Evolutionary conservation across 1,284 basidiomycete species (phyloP), one percentile per base, ranked within the genome.

Genomic region (Neonothopanus nambi): DNA sequence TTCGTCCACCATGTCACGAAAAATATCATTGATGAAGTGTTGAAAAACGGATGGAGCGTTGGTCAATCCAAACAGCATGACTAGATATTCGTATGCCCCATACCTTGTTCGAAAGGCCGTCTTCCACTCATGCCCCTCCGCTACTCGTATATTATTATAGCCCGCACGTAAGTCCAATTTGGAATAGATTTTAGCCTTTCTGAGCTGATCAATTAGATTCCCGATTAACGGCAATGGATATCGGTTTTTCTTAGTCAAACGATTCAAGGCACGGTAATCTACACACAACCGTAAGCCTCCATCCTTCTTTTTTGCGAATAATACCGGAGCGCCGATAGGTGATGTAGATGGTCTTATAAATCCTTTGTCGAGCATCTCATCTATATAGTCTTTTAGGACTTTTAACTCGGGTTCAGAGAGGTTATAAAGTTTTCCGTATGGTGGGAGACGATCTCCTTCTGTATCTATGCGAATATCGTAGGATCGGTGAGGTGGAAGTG

Each of bases 21-120:
- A n/a, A n/a, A n/a, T n/a, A n/a, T n/a, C n/a, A n/a, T n/a, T n/a
- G n/a, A n/a, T n/a, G n/a, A n/a, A n/a, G n/a, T n/a, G n/a, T 56
- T 70, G 69, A 54, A 70, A 71, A 5, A 60, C 36, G 5, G 51
- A 28, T 2, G 51, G 51, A 23, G 33, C 18, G 18, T 52, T 52
- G 8, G 43, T 52, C 13, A 52, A 20, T 2, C 43, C 41, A 36
- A 52, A 38, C 2, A 36, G 43, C 51, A 52, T 52, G 3, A 46
- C 42, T 5, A 44, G 21, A 17, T 44, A 44, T 44, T 44, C 21
- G 17, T 23, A 44, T 5, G 42, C 8, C 5, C 42, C 42, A 26
- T 44, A 44, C 26, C 42, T 44, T 44, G 21, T 44, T 20, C 24
- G 9, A 24, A 44, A 44, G 5, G 42, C 42, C 5, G 42, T 44